Evolutionary conservation across 179 eudicot genomes (phyloP).

Genomic region (Spergularia azorica): DNA sequence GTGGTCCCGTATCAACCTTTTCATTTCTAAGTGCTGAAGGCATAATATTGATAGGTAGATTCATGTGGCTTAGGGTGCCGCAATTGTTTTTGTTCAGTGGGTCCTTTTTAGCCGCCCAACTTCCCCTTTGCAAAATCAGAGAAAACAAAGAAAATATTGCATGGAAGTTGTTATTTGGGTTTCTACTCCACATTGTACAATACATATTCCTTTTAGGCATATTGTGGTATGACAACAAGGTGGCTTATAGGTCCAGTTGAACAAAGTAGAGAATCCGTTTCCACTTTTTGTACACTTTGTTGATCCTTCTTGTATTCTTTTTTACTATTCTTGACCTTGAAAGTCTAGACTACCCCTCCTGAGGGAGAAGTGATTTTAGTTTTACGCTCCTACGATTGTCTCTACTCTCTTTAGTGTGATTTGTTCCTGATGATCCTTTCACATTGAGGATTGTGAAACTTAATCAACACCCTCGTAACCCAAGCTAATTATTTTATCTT

Average conservation of each 20-base stretch:
- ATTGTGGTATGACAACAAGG: slow-evolving; percentile 13
- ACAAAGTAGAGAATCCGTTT: no score
- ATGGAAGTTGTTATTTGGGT: slow-evolving; percentile 1
- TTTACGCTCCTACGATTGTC: no score
- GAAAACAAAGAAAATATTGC: not conserved
- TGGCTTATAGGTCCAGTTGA: slow-evolving; percentile 5
- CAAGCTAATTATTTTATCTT: not conserved
- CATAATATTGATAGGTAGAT: slow-evolving; percentile 18
- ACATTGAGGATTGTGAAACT: no score
- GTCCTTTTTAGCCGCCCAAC: slow-evolving; percentile 20
- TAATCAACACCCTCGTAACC: not conserved
- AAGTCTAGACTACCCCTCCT: not conserved
- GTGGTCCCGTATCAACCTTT: slow-evolving; percentile 28
- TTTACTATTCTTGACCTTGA: no score
- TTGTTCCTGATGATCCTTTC: no score
- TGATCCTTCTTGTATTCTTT: slow-evolving; percentile 8
- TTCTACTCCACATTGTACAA: slow-evolving; percentile 9
- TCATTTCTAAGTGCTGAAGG: slow-evolving; percentile 12
- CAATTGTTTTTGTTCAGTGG: slow-evolving; percentile 12
- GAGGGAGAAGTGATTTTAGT: not conserved
- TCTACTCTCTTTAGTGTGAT: no score
- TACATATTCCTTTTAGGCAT: slow-evolving; percentile 20
- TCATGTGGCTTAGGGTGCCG: slow-evolving; percentile 16
- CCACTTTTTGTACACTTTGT: not conserved
- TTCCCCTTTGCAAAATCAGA: slow-evolving; percentile 4